Conservation (phyloP, 1,284 basidiomycete species). For the Rhodotorula sp. region DNA sequence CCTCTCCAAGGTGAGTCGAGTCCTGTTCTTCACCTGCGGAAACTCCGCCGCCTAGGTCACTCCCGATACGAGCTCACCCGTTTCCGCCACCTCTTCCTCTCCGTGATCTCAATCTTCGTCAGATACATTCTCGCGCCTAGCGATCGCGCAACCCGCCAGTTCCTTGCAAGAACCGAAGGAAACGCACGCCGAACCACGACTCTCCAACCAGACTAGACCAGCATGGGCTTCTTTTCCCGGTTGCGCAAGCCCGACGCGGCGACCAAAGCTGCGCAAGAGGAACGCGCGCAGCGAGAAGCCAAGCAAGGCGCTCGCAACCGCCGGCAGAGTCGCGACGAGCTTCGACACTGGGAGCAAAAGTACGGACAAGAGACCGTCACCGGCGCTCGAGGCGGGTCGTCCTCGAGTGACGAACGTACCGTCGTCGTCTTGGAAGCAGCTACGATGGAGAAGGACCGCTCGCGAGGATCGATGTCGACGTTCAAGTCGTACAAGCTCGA, state of each 20-base stretch:
- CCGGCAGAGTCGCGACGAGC: constrained; percentile 64
- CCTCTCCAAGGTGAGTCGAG: too few species aligned
- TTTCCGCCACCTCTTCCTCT: too few species aligned
- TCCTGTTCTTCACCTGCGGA: too few species aligned
- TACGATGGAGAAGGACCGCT: constrained; percentile 7
- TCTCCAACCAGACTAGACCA: neutral
- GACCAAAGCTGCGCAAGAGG: neutral
- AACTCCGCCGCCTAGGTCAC: too few species aligned
- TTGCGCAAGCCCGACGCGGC: constrained; percentile 1
- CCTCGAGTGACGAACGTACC: constrained; percentile 5
- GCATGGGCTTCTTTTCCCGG: neutral
- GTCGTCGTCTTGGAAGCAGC: neutral
- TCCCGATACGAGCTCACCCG: too few species aligned
- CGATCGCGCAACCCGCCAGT: too few species aligned
- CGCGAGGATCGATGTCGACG: constrained; percentile 18
- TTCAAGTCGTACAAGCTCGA: constrained; percentile 3
- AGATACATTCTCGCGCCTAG: too few species aligned
- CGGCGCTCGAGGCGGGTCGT: neutral
- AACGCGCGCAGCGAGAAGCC: neutral
- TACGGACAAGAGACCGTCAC: constrained; percentile 56
- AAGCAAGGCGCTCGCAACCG: neutral
- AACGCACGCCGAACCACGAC: neutral
- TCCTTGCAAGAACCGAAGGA: too few species aligned
- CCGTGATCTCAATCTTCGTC: too few species aligned
- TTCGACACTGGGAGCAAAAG: constrained; percentile 80